phyloP scores from a whole-genome alignment of 202 grass and related monocot genomes.

The Musa balbisiana region DNA sequence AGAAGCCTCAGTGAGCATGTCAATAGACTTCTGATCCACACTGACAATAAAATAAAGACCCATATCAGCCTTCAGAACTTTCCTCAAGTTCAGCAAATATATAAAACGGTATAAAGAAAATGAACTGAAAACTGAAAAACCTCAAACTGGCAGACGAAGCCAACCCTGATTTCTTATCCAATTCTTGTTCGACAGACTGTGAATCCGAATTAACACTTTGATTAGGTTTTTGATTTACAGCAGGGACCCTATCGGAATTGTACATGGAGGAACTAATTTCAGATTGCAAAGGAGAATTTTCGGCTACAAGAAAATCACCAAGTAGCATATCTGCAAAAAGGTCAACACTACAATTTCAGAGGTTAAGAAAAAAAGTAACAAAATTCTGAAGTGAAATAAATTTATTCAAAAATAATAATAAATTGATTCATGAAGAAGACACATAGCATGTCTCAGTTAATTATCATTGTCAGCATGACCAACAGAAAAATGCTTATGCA shows the following conservation, averaged over 20 bases:
- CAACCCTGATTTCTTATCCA: conserved; percentile 45
- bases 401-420: no score
- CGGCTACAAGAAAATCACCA: conserved; percentile 79
- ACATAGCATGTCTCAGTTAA: background rate
- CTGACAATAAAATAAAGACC: conserved; percentile 28
- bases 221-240: conserved; percentile 39
- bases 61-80: background rate
- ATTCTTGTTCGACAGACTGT: conserved; percentile 36
- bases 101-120: conserved; percentile 26
- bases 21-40: conserved; percentile 72
- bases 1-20: conserved; percentile 88
- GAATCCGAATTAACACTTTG: conserved; percentile 40
- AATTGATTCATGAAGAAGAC: background rate
- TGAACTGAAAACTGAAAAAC: conserved; percentile 15
- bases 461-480: background rate
- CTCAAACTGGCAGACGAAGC: conserved; percentile 34
- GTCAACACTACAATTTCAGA: conserved; percentile 18
- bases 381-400: background rate
- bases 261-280: conserved; percentile 60
- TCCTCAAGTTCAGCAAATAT: background rate
- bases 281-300: conserved; percentile 75
- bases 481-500: background rate
- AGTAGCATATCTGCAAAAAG: conserved; percentile 73
- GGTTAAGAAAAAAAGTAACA: background rate
- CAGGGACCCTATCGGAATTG: conserved; percentile 38